phyloP scores from a whole-genome alignment of 148 eudicot species.

The Amaranthus palmeri region DNA sequence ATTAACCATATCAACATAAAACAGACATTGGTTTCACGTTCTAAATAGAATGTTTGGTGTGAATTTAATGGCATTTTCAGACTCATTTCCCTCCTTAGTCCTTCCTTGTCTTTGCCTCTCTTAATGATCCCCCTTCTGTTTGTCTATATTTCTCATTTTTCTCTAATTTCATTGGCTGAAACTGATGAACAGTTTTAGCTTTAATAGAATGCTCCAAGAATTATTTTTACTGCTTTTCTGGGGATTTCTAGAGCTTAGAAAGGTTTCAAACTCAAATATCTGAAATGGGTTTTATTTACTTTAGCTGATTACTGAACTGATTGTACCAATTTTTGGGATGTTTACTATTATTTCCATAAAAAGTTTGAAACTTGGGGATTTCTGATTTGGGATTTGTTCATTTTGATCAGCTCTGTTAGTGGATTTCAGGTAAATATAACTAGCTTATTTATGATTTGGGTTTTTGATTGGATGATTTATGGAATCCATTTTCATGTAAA shows the following conservation, averaged over 20 bases:
- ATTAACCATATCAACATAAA: constrained; percentile 24
- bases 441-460: constrained; percentile 12
- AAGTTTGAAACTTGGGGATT: constrained; percentile 1
- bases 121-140: constrained; percentile 7
- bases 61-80: constrained; percentile 20
- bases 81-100: constrained; percentile 6
- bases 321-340: constrained; percentile 1
- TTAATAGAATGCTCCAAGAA: not conserved
- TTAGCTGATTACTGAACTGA: not conserved
- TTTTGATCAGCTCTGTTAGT: not conserved
- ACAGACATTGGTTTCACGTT: not conserved
- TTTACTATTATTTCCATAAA: not conserved
- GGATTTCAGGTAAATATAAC: constrained; percentile 17
- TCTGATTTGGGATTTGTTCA: constrained; percentile 18
- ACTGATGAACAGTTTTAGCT: not conserved
- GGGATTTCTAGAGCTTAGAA: constrained; percentile 9
- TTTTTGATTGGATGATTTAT: not conserved
- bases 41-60: constrained; percentile 25
- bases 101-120: not conserved
- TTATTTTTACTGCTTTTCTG: not conserved
- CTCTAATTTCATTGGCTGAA: not conserved
- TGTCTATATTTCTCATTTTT: constrained; percentile 13
- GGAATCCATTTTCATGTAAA: not conserved
- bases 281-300: constrained; percentile 15
- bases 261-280: not conserved